Percentiles rank a stretch among this genome's conserved stretches.
These are phyloP conservation scores for Dipodascus geniculatus DNA, from an alignment of 805 yeast species.

Conservation along the genomic window DNA sequence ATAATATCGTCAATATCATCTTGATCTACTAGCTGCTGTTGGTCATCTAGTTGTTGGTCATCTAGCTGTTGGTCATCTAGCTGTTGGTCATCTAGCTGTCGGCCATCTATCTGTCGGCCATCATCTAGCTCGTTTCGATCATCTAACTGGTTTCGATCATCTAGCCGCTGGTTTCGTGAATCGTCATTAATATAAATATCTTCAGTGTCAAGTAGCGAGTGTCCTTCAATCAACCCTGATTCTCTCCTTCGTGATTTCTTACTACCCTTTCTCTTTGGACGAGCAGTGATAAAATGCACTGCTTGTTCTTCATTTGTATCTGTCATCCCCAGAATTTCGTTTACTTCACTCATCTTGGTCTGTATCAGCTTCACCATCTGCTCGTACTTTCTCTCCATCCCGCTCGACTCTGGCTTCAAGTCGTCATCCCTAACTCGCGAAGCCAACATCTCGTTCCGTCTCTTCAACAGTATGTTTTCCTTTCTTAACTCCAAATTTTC, in stretches of 20 bases:
- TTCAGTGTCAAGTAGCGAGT: not conserved
- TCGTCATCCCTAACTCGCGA: not conserved
- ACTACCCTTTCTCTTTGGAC: not conserved
- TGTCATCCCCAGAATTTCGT: not conserved
- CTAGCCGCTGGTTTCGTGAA: too few relatives aligned
- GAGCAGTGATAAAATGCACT: not conserved
- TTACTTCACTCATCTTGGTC: not conserved
- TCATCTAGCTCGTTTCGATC: too few relatives aligned
- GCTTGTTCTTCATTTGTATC: not conserved
- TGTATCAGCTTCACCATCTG: not conserved
- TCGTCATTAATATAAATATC: not conserved
- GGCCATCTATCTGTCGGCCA: not conserved
- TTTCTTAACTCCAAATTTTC: slow-evolving; percentile 28
- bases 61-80: not conserved
- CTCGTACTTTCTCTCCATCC: not conserved
- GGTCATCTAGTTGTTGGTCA: slow-evolving; percentile 4
- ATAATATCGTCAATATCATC: slow-evolving; percentile 9
- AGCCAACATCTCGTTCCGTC: not conserved
- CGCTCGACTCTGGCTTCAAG: not conserved
- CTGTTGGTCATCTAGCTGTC: slow-evolving; percentile 1
- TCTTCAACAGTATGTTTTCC: slow-evolving; percentile 11
- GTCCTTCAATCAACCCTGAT: not conserved
- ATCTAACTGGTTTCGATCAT: too few relatives aligned
- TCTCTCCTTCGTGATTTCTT: not conserved
- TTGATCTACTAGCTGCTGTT: slow-evolving; percentile 7